Base-by-base conservation (phyloP, 2,329 filamentous ascomycete species). In the Exophiala sp. region DNA sequence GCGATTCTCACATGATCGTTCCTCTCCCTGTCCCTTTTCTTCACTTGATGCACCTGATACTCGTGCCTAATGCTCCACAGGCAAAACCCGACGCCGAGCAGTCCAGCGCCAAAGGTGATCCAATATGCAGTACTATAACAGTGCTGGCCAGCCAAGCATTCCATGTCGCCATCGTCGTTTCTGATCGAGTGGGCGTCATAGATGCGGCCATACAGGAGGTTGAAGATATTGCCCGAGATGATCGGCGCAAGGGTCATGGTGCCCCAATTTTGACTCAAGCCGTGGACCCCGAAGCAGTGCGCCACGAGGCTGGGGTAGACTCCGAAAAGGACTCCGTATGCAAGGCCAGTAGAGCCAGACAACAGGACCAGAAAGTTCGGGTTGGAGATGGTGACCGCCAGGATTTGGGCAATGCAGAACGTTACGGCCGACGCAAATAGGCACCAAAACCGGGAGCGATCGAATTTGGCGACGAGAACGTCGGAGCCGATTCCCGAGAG, bases 211-310 rank as follows among this genome's bases (percentile, higher is more conserved):
- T 97, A 98, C 50, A 93, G 81, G 1, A 96, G 70, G 65, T 97
- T 98, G 75, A 95, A 97, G 18, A 95, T 68, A 61, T 97, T 95
- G 43, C 88, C 90, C 7, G 84, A 89, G 22, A 95, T 69, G 2
- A 95, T 88, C 0, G 91, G 90, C 2, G 88, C 85, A 41, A 96
- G 73, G 0, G 88, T 96, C 82, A 98, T 94, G 61, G 86, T 85
- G 11, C 93, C 93, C 91, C 93, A 98, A 64, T 97, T 98, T 64
- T 95, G 88, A 48, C 85, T 89, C 40, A 98, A 75, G 1, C 90
- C 91, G 53, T 84, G 79, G 21, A 96, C 85, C 6, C 93, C 93
- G 65, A 98, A 98, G 0, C 85, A 84, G 65, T 97, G 90, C 5
- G 90, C 88, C 8, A 87, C 80, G 14, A 97, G 81, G 10, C 89